Evolutionary conservation across 441 rosid genomes (phyloP), one percentile per base, ranked within the genome.

Genomic region (Populus hybrid): DNA sequence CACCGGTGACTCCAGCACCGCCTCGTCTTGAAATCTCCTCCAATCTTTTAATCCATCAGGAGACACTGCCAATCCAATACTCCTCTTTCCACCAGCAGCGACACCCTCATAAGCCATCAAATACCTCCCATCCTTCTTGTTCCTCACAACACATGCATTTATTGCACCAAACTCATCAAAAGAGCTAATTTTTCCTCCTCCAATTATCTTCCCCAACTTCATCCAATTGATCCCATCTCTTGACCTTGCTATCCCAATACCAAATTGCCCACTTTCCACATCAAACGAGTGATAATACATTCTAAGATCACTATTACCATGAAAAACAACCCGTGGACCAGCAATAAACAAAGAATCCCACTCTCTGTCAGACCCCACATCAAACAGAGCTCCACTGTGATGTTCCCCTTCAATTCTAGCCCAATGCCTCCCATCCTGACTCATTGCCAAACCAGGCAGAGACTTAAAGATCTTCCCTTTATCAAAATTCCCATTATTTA

Each of bases 341-440:
- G 95, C 85, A 65, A 91, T 84, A 38, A 86, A 92, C 35, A 85
- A 75, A 65, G 87, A 91, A 87, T 94, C 98, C 97, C 95, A 94
- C 32, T 30, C 38, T 94, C 97, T 76, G 19, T 86, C 91, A 12
- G 81, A 64, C 67, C 98, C 97, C 30, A 89, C 92, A 82, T 92
- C 32, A 30, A 30, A 30, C 32, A 94, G 69, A 9, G 94, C 92
- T 28, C 94, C 94, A 75, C 93, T 90, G 67, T 91, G 95, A 82
- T 94, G 94, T 67, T 91, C 94, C 66, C 98, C 95, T 87, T 94
- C 97, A 71, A 94, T 86, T 79, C 94, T 91, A 40, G 95, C 97
- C 98, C 98, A 94, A 69, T 94, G 86, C 76, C 94, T 90, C 71
- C 97, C 95, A 80, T 94, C 97, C 80, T 94, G 98, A 72, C 97